These are phyloP conservation scores for Allomyces macrogynus DNA, from an alignment of 192 early-diverging fungal genomes.

Conservation along the genomic window DNA sequence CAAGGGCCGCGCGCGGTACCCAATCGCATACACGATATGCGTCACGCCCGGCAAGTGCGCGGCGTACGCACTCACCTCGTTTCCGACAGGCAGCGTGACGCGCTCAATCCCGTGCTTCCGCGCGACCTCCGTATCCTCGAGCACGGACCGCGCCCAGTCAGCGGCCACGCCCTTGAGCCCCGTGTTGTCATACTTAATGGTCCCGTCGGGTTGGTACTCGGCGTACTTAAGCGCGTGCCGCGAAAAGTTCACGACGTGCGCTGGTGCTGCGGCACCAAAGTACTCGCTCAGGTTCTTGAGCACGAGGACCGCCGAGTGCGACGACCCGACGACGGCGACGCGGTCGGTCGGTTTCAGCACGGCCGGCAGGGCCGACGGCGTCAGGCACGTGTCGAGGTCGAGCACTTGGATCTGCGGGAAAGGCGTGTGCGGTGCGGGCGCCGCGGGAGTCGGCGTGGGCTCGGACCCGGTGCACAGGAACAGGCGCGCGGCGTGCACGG, in stretches of 20 bases:
- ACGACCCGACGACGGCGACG: background rate
- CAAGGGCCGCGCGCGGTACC: background rate
- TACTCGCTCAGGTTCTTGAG: background rate
- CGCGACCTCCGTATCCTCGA: background rate
- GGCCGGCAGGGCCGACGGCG: background rate
- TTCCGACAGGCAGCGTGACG: too few relatives aligned
- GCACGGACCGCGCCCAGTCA: background rate
- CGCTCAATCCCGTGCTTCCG: too few relatives aligned
- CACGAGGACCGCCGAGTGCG: background rate
- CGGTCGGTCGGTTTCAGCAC: background rate
- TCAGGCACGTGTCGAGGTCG: background rate
- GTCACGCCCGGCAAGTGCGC: background rate
- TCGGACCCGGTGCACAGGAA: background rate
- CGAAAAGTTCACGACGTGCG: background rate
- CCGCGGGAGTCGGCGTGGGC: background rate
- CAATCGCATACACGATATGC: constrained; percentile 1
- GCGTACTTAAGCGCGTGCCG: constrained; percentile 1
- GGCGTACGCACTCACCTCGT: background rate
- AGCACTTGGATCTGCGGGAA: background rate
- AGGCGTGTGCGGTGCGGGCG: background rate
- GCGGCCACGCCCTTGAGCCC: background rate
- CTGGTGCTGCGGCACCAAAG: background rate
- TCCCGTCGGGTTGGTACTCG: background rate
- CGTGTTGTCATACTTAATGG: background rate
- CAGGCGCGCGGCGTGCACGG: background rate